Conservation (phyloP, 306 rosid species). For the Ziziphus jujuba region DNA sequence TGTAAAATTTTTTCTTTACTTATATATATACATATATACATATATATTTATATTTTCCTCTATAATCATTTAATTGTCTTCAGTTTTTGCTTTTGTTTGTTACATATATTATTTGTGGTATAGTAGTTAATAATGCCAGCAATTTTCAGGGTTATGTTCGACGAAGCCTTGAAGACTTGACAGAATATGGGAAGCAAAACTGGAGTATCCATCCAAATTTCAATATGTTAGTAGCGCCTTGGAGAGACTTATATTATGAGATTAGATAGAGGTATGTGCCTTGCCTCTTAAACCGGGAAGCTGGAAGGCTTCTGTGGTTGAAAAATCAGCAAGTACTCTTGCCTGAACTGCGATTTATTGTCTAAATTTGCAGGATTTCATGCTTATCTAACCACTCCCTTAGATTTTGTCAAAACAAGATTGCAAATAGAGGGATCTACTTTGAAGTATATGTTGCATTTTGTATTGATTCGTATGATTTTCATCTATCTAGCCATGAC, state of each 20-base stretch:
- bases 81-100: too few relatives aligned
- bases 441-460: slow-evolving; percentile 46
- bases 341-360: slow-evolving; percentile 11
- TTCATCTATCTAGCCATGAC: background rate
- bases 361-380: slow-evolving; percentile 58
- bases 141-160: slow-evolving; percentile 66
- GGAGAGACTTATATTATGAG: slow-evolving; percentile 78
- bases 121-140: slow-evolving; percentile 6
- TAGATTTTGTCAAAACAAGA: slow-evolving; percentile 85
- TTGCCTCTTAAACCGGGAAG: slow-evolving; percentile 10
- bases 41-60: too few relatives aligned
- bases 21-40: too few relatives aligned
- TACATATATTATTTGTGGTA: too few relatives aligned
- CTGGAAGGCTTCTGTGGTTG: background rate
- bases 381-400: slow-evolving; percentile 89
- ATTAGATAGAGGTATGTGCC: slow-evolving; percentile 80
- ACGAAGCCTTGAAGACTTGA: slow-evolving; percentile 67
- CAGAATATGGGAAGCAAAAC: slow-evolving; percentile 59
- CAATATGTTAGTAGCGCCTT: slow-evolving; percentile 54
- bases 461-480: slow-evolving; percentile 16
- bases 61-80: too few relatives aligned
- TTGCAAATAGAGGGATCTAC: slow-evolving; percentile 84
- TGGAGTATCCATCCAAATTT: slow-evolving; percentile 41
- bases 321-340: background rate
- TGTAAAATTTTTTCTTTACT: too few relatives aligned